Percentiles rank a stretch among this genome's conserved stretches.
Conservation (phyloP, 805 yeast species). For the Aciculoconidium aculeatum region DNA sequence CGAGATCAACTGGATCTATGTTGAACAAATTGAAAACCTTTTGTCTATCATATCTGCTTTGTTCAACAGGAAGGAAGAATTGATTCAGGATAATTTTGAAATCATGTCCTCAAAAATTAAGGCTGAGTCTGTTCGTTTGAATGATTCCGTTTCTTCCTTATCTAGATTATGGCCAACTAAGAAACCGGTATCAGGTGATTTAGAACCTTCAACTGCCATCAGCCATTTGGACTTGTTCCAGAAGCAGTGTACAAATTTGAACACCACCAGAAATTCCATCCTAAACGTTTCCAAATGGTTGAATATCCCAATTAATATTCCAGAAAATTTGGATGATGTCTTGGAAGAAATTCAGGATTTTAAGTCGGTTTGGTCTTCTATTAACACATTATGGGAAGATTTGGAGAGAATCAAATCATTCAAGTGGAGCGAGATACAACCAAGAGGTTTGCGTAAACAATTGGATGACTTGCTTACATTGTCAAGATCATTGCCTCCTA, state of each 20-base stretch:
- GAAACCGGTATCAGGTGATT: slow-evolving; percentile 41
- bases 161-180: slow-evolving; percentile 43
- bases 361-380: slow-evolving; percentile 57
- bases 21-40: slow-evolving; percentile 58
- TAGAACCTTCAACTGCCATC: slow-evolving; percentile 42
- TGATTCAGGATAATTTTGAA: slow-evolving; percentile 39
- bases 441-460: slow-evolving; percentile 38
- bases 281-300: slow-evolving; percentile 17
- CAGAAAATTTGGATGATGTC: slow-evolving; percentile 23
- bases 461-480: slow-evolving; percentile 46
- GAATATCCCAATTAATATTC: slow-evolving; percentile 26
- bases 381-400: slow-evolving; percentile 45
- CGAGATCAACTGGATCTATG: slow-evolving; percentile 50
- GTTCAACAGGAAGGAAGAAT: slow-evolving; percentile 23
- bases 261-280: slow-evolving; percentile 14
- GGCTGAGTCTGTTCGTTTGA: slow-evolving; percentile 32
- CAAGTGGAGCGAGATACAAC: slow-evolving; percentile 46
- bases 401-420: slow-evolving; percentile 36
- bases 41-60: slow-evolving; percentile 36
- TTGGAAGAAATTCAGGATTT: slow-evolving; percentile 50
- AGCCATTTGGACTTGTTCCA: slow-evolving; percentile 23
- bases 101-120: slow-evolving; percentile 36
- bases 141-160: slow-evolving; percentile 23
- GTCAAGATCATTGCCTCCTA: slow-evolving; percentile 49
- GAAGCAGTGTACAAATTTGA: slow-evolving; percentile 8